phyloP scores from a whole-genome alignment of 495 filamentous ascomycete genomes.

The Parmelia sp. region DNA sequence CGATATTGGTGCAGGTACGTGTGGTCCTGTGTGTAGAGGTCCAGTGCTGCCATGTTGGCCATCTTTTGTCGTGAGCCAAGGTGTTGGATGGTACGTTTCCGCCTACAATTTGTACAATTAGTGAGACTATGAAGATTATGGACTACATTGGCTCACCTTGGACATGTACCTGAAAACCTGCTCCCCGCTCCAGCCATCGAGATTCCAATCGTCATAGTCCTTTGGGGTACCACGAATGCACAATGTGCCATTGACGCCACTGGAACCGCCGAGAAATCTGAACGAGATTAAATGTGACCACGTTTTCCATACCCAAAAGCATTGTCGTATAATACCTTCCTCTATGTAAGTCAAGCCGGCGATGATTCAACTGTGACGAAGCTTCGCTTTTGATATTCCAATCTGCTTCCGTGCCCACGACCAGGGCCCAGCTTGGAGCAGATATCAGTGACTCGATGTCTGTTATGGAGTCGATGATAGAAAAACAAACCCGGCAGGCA shows the following conservation, averaged over 20 bases:
- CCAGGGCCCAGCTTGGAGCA: background rate
- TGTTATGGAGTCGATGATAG: background rate
- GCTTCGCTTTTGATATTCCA: background rate
- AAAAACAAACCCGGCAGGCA: background rate
- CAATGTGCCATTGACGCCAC: slow-evolving; percentile 44
- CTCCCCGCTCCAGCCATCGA: slow-evolving; percentile 37
- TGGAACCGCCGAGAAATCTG: slow-evolving; percentile 45
- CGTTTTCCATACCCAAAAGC: background rate
- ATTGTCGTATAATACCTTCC: background rate
- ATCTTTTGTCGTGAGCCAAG: background rate
- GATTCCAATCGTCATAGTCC: slow-evolving; percentile 47
- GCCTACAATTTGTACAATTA: background rate
- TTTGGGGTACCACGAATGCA: slow-evolving; percentile 45
- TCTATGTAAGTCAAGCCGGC: background rate
- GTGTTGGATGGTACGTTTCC: background rate
- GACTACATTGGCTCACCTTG: slow-evolving; percentile 27
- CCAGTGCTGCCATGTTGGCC: slow-evolving; percentile 28
- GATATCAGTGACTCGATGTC: no score
- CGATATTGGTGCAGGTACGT: slow-evolving; percentile 32
- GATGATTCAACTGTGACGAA: background rate
- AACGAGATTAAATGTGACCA: background rate
- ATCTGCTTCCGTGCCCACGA: background rate
- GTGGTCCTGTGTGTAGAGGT: slow-evolving; percentile 29
- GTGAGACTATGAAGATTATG: background rate
- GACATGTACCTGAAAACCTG: slow-evolving; percentile 38